phyloP scores from a whole-genome alignment of 2,329 filamentous ascomycete genomes.

The Tolypocladium paradoxum region DNA sequence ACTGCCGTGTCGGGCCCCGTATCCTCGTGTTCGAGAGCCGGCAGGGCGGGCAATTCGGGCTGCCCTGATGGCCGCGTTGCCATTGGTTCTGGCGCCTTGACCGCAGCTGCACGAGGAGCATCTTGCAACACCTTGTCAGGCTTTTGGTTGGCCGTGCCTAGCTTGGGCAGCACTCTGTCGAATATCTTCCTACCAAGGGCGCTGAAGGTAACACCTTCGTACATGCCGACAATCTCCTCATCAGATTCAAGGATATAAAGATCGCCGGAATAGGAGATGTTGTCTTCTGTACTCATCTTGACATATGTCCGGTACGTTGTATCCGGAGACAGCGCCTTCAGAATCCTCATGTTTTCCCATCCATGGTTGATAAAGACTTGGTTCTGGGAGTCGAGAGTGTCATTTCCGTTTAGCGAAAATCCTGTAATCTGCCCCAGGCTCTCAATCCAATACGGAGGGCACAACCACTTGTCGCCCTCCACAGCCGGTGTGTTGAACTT shows the following conservation, averaged over 20 bases:
- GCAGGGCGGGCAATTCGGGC: no score
- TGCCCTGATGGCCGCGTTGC: no score
- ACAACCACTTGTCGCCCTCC: conserved; percentile 28
- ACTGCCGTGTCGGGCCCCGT: background rate
- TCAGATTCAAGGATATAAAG: conserved; percentile 39
- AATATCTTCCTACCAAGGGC: conserved; percentile 53
- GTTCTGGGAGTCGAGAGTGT: conserved; percentile 40
- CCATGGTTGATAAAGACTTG: conserved; percentile 50
- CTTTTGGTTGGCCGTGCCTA: background rate
- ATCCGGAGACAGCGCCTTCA: background rate
- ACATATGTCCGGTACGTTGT: conserved; percentile 40
- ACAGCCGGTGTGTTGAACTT: conserved; percentile 35
- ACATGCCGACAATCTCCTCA: background rate
- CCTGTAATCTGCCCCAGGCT: conserved; percentile 48
- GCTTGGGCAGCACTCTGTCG: conserved; percentile 50
- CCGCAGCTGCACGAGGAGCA: background rate
- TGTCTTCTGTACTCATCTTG: conserved; percentile 42
- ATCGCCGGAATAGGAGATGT: conserved; percentile 35
- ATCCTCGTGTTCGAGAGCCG: no score
- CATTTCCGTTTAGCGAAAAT: conserved; percentile 50
- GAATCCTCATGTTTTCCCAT: conserved; percentile 31
- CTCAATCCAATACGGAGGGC: conserved; percentile 42
- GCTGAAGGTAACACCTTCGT: conserved; percentile 39
- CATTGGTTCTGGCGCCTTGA: background rate
- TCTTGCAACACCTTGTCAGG: background rate